These are phyloP conservation scores for Hapsidospora chrysogenum DNA, from an alignment of 495 filamentous ascomycete genomes.

Conservation along the genomic window DNA sequence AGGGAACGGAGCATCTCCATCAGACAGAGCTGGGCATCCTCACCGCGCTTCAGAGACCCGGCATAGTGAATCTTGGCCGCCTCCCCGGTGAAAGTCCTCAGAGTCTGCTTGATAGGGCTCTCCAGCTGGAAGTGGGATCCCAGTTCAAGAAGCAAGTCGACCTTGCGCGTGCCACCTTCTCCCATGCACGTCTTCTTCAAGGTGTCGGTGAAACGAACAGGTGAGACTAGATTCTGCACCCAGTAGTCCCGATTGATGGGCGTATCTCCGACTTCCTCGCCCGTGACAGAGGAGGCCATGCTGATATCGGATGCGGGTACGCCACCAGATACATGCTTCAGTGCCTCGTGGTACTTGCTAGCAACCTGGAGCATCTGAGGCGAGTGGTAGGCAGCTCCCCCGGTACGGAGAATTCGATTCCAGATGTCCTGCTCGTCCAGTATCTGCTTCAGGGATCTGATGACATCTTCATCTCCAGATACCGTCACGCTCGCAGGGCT, in stretches of 20 bases:
- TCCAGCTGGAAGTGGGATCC: no score
- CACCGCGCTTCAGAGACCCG: conserved; percentile 8
- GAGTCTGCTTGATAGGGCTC: conserved; percentile 29
- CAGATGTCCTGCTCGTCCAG: conserved; percentile 25
- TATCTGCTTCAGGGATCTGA: conserved; percentile 20
- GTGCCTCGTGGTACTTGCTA: conserved; percentile 26
- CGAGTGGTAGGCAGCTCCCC: conserved; percentile 35
- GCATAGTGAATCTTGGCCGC: conserved; percentile 9
- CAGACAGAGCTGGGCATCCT: no score
- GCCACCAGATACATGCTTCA: conserved; percentile 5
- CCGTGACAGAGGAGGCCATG: conserved; percentile 14
- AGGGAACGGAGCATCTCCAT: no score
- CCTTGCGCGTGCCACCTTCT: no score
- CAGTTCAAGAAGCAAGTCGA: no score
- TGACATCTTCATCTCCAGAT: conserved; percentile 29
- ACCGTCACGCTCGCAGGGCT: conserved; percentile 34
- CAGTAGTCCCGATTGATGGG: conserved; percentile 28
- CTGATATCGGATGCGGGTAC: conserved; percentile 8
- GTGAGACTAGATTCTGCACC: conserved; percentile 35
- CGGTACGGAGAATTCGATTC: conserved; percentile 29
- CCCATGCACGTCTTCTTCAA: conserved; percentile 7
- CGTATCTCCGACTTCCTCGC: conserved; percentile 12
- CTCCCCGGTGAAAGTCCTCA: no score
- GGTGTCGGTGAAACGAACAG: conserved; percentile 31
- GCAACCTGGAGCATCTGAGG: conserved; percentile 32